A percentile compares a stretch with the other conserved stretches of the same genome.
These are phyloP conservation scores for Trypethelium eluteriae DNA, from an alignment of 495 filamentous ascomycete genomes.

Conservation along the genomic window DNA sequence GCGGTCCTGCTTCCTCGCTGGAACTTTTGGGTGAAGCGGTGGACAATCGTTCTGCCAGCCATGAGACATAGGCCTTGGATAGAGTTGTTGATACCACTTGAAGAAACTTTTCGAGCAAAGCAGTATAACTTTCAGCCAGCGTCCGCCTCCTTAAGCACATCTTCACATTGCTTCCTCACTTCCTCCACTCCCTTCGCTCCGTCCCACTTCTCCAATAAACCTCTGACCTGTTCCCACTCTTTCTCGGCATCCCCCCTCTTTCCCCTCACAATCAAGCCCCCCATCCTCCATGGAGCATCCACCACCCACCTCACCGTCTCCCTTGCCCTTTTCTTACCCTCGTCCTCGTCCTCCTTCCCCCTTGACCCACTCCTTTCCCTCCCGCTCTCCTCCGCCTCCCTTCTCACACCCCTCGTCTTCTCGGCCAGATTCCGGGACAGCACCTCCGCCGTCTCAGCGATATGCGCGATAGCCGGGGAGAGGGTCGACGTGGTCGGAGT, in stretches of 20 bases:
- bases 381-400: conserved; percentile 8
- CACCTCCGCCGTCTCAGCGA: conserved; percentile 66
- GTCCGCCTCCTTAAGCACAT: background rate
- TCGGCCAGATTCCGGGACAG: conserved; percentile 46
- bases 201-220: conserved; percentile 32
- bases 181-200: conserved; percentile 33
- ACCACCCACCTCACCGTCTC: conserved; percentile 67
- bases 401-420: conserved; percentile 27
- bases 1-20: too few relatives aligned
- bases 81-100: background rate
- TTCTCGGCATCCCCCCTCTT: conserved; percentile 57
- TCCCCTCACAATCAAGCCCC: conserved; percentile 44
- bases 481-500: conserved; percentile 64
- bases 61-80: too few relatives aligned
- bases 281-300: conserved; percentile 47
- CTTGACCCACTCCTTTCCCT: conserved; percentile 36
- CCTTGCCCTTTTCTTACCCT: conserved; percentile 18
- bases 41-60: too few relatives aligned
- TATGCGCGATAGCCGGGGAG: conserved; percentile 67
- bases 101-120: background rate
- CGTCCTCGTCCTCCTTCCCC: conserved; percentile 42
- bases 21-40: too few relatives aligned
- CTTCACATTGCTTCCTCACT: conserved; percentile 15
- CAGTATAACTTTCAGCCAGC: background rate
- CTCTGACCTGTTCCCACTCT: conserved; percentile 30